A percentile compares a stretch with the other conserved stretches of the same genome.
Evolutionary conservation across 148 eudicot species (phyloP).

Genomic region (Camellia lanceoleosa): DNA sequence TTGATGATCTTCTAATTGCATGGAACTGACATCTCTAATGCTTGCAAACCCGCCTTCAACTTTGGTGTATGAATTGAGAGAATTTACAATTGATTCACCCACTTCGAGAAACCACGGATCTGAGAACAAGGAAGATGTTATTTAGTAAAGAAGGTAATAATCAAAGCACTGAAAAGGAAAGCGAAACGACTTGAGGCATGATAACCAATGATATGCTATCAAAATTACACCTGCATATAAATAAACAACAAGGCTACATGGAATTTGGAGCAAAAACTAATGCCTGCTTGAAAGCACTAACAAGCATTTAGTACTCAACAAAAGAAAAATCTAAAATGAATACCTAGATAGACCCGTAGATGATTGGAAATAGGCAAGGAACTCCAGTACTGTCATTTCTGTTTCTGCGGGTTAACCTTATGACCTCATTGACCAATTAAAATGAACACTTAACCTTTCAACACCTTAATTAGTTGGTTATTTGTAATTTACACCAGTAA

Average conservation of each 20-base stretch:
- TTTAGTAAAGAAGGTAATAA: neutral
- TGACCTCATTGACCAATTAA: neutral
- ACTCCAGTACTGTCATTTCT: neutral
- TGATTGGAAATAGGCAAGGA: neutral
- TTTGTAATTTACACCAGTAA: no score
- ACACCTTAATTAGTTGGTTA: no score
- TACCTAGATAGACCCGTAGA: neutral
- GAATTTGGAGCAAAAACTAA: neutral
- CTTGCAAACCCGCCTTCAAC: slow-evolving; percentile 98
- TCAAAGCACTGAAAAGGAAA: neutral
- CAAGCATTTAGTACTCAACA: neutral
- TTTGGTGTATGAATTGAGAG: slow-evolving; percentile 80
- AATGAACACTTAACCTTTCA: neutral
- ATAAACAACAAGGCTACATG: neutral
- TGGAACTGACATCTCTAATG: slow-evolving; percentile 84
- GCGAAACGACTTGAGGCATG: neutral
- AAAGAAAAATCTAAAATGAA: neutral
- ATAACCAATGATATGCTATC: neutral
- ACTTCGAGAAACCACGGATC: slow-evolving; percentile 98
- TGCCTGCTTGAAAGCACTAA: neutral
- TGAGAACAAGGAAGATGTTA: slow-evolving; percentile 26
- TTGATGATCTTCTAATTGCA: slow-evolving; percentile 96
- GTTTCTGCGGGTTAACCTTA: neutral
- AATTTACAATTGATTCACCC: slow-evolving; percentile 74
- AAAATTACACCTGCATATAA: neutral